Conservation (phyloP, 345 rosid species). For the Toxicodendron radicans region DNA sequence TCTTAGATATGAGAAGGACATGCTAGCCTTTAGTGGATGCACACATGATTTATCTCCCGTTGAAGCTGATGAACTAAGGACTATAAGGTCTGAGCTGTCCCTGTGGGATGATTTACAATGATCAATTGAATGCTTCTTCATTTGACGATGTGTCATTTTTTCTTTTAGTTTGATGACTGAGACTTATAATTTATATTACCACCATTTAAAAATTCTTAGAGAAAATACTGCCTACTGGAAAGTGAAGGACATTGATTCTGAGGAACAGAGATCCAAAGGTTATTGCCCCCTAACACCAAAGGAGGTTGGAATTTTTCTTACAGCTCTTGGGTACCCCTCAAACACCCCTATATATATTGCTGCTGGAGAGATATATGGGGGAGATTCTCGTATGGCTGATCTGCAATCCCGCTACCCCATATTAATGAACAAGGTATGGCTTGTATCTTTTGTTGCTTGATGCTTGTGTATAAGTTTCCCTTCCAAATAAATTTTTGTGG, state of each 20-base stretch:
- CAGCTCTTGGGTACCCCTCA: conserved; percentile 76
- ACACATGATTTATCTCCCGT: conserved; percentile 63
- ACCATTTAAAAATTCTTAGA: conserved; percentile 31
- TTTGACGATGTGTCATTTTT: too few species aligned
- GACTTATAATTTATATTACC: background rate
- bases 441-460: background rate
- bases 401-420: conserved; percentile 64
- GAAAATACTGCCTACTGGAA: conserved; percentile 81
- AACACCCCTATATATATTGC: conserved; percentile 83
- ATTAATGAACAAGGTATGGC: conserved; percentile 71
- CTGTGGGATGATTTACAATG: background rate
- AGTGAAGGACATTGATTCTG: conserved; percentile 77
- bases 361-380: conserved; percentile 92
- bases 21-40: conserved; percentile 93
- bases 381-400: conserved; percentile 65
- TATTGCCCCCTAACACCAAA: conserved; percentile 84
- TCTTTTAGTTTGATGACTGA: background rate
- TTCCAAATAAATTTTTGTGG: background rate
- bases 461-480: background rate
- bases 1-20: conserved; percentile 84
- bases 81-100: conserved; percentile 57
- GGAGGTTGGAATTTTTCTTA: conserved; percentile 79
- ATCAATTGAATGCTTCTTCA: background rate
- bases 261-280: conserved; percentile 79
- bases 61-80: conserved; percentile 81